Evolutionary conservation across 2,329 filamentous ascomycete species (phyloP).

Genomic region (Botrytis deweyae): DNA sequence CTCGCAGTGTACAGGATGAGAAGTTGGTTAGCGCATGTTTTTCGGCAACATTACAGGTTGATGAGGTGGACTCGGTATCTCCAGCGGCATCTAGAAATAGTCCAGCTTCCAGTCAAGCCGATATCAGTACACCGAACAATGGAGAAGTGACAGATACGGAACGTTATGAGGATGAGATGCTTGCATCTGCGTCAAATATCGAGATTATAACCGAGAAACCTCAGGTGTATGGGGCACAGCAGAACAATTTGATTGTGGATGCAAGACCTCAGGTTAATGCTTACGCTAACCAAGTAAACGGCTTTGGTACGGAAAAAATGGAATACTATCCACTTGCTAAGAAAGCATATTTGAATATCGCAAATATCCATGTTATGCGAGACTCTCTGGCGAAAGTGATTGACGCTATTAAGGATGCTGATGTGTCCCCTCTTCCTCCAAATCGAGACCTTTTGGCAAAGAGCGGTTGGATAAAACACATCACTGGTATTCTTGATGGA

Average conservation of each 20-base stretch:
- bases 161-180: constrained; percentile 66
- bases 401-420: constrained; percentile 88
- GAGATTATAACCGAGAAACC: constrained; percentile 57
- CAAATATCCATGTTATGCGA: constrained; percentile 98
- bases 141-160: constrained; percentile 61
- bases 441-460: constrained; percentile 77
- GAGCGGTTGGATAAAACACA: constrained; percentile 91
- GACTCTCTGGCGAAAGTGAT: constrained; percentile 84
- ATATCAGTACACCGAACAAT: constrained; percentile 41
- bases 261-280: constrained; percentile 93
- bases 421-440: constrained; percentile 78
- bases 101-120: constrained; percentile 51
- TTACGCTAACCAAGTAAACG: constrained; percentile 88
- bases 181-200: constrained; percentile 48
- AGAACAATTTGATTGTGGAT: constrained; percentile 93
- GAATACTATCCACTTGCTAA: constrained; percentile 90
- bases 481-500: constrained; percentile 78
- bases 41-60: constrained; percentile 52
- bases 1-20: constrained; percentile 94
- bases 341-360: constrained; percentile 91
- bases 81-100: constrained; percentile 40
- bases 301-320: constrained; percentile 96
- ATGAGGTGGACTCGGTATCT: constrained; percentile 33
- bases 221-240: constrained; percentile 84
- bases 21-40: constrained; percentile 92